Evolutionary conservation across 257 asterid genomes (phyloP), one percentile per base, ranked within the genome.

Genomic region (Penstemon eatonii): DNA sequence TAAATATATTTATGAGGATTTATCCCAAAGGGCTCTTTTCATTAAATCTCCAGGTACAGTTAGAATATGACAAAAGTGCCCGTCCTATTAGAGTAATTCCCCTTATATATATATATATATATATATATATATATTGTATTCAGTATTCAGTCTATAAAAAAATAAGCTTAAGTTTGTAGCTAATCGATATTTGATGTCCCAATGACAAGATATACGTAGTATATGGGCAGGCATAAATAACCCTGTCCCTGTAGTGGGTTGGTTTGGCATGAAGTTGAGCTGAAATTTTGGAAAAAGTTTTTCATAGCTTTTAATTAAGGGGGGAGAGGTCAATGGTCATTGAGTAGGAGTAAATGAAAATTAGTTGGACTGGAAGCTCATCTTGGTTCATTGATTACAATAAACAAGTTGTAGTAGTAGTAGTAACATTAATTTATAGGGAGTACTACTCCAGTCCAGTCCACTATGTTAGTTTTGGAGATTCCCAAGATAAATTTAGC

Each of bases 31-130:
- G 33, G 56, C 8, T 19, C 67, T 50, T 66, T 54, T 71, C 67
- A 61, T 40, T 37, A 58, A 7, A 65, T 42, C 58, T 66, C 56
- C 49, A 62, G 55, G 52, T 43, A 59, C 58, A 5, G 6, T 46
- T 42, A 33, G 65, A n/a, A 42, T 68, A 73, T 56, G 78, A 77
- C 70, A 71, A 63, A 65, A 70, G 0, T 69, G 49, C 11, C 33
- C n/a, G n/a, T n/a, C n/a, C n/a, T n/a, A n/a, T n/a, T n/a, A n/a
- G n/a, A n/a, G n/a, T n/a, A n/a, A n/a, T n/a, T n/a, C n/a, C n/a
- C n/a, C n/a, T n/a, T 15, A 15, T 15, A 15, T 15, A 15, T 15
- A 15, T 15, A 15, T 15, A 15, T 15, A 15, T 15, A 15, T 15
- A 15, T 15, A 15, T 15, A 15, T 15, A 15, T 15, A 15, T 15